These are phyloP conservation scores for Ustilago nuda DNA, from an alignment of 1,284 basidiomycete genomes.

Conservation along the genomic window DNA sequence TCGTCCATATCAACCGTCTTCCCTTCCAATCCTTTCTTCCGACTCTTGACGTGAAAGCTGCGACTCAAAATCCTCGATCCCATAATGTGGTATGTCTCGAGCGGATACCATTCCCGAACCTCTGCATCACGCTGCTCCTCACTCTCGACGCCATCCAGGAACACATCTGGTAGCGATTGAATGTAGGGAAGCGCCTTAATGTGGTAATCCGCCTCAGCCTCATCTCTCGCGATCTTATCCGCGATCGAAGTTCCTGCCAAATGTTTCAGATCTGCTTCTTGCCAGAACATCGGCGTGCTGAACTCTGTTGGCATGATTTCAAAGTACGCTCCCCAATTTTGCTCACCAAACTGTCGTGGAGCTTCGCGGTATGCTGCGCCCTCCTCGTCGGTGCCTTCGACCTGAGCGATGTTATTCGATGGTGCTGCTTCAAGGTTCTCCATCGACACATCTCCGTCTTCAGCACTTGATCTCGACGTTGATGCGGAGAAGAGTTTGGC, in stretches of 20 bases:
- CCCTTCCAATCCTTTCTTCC: slow-evolving; percentile 40
- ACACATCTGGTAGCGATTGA: slow-evolving; percentile 42
- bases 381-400: slow-evolving; percentile 39
- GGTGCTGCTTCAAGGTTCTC: slow-evolving; percentile 18
- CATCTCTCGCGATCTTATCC: slow-evolving; percentile 87
- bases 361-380: slow-evolving; percentile 12
- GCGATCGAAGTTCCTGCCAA: slow-evolving; percentile 83
- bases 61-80: slow-evolving; percentile 93
- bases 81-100: slow-evolving; percentile 86
- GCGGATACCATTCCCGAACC: slow-evolving; percentile 74
- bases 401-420: background rate
- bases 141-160: slow-evolving; percentile 33
- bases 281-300: slow-evolving; percentile 94
- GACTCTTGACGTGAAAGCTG: slow-evolving; percentile 78
- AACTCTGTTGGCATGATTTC: slow-evolving; percentile 78
- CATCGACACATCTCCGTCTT: slow-evolving; percentile 50
- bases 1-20: slow-evolving; percentile 57
- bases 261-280: slow-evolving; percentile 78
- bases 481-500: background rate
- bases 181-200: slow-evolving; percentile 70
- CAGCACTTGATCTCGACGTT: background rate
- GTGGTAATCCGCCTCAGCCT: slow-evolving; percentile 82
- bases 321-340: slow-evolving; percentile 61
- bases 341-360: slow-evolving; percentile 26
- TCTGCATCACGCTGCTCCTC: slow-evolving; percentile 24